Evolutionary conservation across 345 rosid genomes (phyloP), one percentile per base, ranked within the genome.

Genomic region (Syzygium grande): DNA sequence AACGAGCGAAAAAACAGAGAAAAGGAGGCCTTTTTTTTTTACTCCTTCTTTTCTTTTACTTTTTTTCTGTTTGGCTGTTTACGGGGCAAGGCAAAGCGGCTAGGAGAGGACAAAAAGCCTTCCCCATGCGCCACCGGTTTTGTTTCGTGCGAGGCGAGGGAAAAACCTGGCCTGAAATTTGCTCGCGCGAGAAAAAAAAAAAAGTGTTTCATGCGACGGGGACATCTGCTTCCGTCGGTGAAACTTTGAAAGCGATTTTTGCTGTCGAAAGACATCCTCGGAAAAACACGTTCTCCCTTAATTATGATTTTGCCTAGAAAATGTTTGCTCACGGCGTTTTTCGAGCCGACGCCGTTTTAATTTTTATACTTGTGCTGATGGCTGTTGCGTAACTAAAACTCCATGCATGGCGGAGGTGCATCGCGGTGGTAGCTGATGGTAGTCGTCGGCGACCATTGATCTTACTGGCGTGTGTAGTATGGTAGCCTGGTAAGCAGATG

Each of bases 301-400:
- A 56, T 23, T 8, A 10, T 9, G 0, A 73, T 19, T 38, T 56
- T 56, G 4, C 12, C 11, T 4, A 4, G 27, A 19, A 56, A 23
- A 23, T 9, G 52, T 2, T 30, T 73, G 49, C 12, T 9, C 17
- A 30, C 2, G 23, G 34, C 17, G 79, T 68, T 68, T 16, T 38
- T 19, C 3, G 1, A 4, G 3, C 8, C 2, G 9, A 23, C 10
- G n/a, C 61, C n/a, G 4, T 56, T 56, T 10, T 56, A 21, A 23
- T 56, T 38, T 73, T 9, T 2, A 14, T 19, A 34, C 49, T 19
- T 2, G 25, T 5, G 25, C 13, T 0, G 0, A 22, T 3, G 4
- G 13, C 9, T 38, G 22, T 34, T 9, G 25, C 49, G 3, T 2
- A 38, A 21, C 46, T 73, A 17, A 22, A 68, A 0, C 46, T 34